Conservation (phyloP, 768 basidiomycete species). For the Tylopilus subfusipes region DNA sequence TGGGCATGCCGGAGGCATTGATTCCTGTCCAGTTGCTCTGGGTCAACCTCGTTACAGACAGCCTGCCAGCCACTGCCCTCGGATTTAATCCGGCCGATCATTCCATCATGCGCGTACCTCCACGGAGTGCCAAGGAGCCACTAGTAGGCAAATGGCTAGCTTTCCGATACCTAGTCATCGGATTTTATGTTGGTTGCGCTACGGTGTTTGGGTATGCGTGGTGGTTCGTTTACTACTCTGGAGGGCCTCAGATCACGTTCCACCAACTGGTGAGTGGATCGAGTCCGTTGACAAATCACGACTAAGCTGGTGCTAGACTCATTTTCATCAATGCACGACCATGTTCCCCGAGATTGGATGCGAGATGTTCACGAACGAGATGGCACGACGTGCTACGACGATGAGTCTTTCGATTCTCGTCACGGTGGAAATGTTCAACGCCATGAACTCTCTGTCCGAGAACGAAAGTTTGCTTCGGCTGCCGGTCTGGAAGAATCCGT, state of each 20-base stretch:
- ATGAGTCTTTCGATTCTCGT: constrained; percentile 96
- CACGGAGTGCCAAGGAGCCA: constrained; percentile 85
- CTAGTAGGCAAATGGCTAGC: constrained; percentile 92
- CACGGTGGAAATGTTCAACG: constrained; percentile 96
- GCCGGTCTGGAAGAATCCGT: constrained; percentile 93
- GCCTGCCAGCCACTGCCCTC: constrained; percentile 92
- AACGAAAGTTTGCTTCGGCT: constrained; percentile 88
- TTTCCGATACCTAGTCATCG: constrained; percentile 92
- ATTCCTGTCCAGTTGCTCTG: constrained; percentile 97
- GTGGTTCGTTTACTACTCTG: constrained; percentile 95
- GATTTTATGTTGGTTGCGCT: constrained; percentile 89
- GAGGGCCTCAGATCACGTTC: constrained; percentile 91
- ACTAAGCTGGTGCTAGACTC: constrained; percentile 52
- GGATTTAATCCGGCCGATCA: constrained; percentile 98
- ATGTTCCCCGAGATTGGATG: constrained; percentile 91
- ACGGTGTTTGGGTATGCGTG: constrained; percentile 98
- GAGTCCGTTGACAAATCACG: neutral
- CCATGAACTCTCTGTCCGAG: constrained; percentile 97
- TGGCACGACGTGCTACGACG: constrained; percentile 86
- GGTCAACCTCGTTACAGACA: constrained; percentile 98
- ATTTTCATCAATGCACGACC: constrained; percentile 89
- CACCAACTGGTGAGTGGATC: constrained; percentile 76
- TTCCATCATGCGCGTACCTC: constrained; percentile 94
- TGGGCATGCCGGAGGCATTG: constrained; percentile 99
- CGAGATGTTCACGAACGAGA: constrained; percentile 88